Evolutionary conservation across 108 stramenopile genomes (phyloP).

Genomic region (Cyclotella baltica): DNA sequence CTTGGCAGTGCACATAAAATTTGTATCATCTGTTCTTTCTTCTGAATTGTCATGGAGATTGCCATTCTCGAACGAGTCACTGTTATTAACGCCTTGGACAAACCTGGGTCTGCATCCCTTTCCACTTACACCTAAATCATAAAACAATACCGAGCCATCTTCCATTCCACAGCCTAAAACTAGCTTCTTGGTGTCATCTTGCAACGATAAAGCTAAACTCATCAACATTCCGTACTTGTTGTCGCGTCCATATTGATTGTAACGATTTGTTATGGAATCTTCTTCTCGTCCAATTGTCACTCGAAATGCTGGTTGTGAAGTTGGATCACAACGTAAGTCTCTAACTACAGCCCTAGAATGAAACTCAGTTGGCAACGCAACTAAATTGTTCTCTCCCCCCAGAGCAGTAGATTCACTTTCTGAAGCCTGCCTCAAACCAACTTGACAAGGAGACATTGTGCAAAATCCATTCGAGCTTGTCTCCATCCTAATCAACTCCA

Average conservation of each 20-base stretch:
- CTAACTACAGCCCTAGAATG: slow-evolving; percentile 59
- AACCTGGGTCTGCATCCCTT: slow-evolving; percentile 30
- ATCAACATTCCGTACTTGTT: slow-evolving; percentile 81
- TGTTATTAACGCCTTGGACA: background rate
- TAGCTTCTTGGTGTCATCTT: slow-evolving; percentile 31
- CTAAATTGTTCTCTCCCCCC: slow-evolving; percentile 46
- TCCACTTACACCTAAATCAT: slow-evolving; percentile 61
- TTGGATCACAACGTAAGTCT: slow-evolving; percentile 59
- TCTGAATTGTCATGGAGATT: too few species aligned
- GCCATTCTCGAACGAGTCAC: too few species aligned
- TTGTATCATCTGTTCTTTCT: slow-evolving; percentile 3
- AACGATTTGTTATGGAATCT: background rate
- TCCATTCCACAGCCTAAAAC: slow-evolving; percentile 88
- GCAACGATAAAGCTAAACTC: slow-evolving; percentile 65
- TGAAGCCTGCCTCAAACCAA: background rate
- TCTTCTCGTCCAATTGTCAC: slow-evolving; percentile 25
- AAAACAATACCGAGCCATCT: slow-evolving; percentile 73
- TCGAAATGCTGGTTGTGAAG: slow-evolving; percentile 32
- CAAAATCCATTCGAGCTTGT: slow-evolving; percentile 76
- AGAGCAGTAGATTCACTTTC: background rate
- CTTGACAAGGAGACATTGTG: slow-evolving; percentile 67
- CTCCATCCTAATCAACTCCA: slow-evolving; percentile 25
- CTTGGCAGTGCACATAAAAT: slow-evolving; percentile 32
- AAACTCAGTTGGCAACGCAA: slow-evolving; percentile 67
- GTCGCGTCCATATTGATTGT: slow-evolving; percentile 19